These are phyloP conservation scores for Solanum phureja DNA, from an alignment of 257 asterid species.

Conservation along the genomic window DNA sequence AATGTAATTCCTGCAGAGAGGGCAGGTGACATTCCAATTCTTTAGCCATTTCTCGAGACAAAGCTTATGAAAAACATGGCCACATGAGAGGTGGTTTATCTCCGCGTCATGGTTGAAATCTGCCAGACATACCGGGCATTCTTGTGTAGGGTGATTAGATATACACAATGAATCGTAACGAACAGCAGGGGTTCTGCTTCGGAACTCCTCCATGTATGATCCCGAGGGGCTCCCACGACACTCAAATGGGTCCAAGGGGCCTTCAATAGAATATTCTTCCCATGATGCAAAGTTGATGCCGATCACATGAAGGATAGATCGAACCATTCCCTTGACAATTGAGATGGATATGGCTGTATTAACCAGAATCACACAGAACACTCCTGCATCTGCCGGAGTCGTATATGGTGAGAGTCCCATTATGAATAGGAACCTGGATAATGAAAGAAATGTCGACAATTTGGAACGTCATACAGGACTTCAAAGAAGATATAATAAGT, in stretches of 20 bases:
- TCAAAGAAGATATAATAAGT: neutral
- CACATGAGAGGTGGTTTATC: slow-evolving; percentile 64
- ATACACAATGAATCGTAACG: slow-evolving; percentile 40
- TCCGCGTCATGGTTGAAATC: slow-evolving; percentile 56
- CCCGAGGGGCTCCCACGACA: slow-evolving; percentile 41
- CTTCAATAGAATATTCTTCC: slow-evolving; percentile 44
- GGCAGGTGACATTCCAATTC: slow-evolving; percentile 77
- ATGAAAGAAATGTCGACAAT: neutral
- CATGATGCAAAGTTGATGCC: slow-evolving; percentile 65
- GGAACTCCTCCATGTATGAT: slow-evolving; percentile 70
- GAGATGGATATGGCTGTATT: slow-evolving; percentile 81
- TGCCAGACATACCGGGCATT: slow-evolving; percentile 67
- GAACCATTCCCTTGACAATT: slow-evolving; percentile 54
- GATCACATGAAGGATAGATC: slow-evolving; percentile 54
- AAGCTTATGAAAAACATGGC: slow-evolving; percentile 64
- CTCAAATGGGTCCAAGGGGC: slow-evolving; percentile 34
- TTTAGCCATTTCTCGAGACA: slow-evolving; percentile 84
- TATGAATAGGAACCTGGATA: slow-evolving; percentile 11
- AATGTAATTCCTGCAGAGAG: slow-evolving; percentile 73
- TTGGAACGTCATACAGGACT: neutral
- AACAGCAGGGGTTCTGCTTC: slow-evolving; percentile 45
- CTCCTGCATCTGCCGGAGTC: slow-evolving; percentile 77
- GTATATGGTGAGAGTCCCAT: slow-evolving; percentile 88
- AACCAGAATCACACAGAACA: slow-evolving; percentile 66
- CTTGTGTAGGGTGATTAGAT: slow-evolving; percentile 21